Evolutionary conservation across 2,329 filamentous ascomycete species (phyloP).

Genomic region (Emericellopsis cladophorae): DNA sequence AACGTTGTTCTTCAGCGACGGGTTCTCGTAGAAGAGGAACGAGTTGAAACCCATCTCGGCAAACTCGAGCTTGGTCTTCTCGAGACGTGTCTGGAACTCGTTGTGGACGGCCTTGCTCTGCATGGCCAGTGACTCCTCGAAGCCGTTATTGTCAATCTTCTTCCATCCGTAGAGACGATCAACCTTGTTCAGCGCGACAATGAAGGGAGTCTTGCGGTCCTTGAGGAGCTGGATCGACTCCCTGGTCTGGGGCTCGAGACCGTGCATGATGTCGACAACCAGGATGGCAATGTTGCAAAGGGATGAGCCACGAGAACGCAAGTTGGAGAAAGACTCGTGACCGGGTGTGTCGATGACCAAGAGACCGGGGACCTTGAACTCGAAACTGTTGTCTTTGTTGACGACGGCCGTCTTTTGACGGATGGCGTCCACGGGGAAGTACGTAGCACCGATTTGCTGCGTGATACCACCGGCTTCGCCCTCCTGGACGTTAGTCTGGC

Average conservation of each 20-base stretch:
- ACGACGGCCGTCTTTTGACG: constrained; percentile 86
- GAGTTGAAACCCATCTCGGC: constrained; percentile 96
- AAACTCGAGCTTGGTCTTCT: constrained; percentile 87
- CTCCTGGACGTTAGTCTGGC: constrained; percentile 97
- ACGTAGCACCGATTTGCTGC: constrained; percentile 98
- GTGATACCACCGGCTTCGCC: constrained; percentile 99
- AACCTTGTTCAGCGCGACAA: constrained; percentile 98
- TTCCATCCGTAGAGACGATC: constrained; percentile 99
- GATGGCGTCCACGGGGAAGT: constrained; percentile 93
- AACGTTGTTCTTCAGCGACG: constrained; percentile 86
- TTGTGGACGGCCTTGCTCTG: constrained; percentile 90
- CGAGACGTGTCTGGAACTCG: constrained; percentile 83
- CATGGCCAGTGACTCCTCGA: constrained; percentile 78
- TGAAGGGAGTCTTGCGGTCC: constrained; percentile 92
- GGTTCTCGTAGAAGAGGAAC: constrained; percentile 95
- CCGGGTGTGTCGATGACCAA: constrained; percentile 96
- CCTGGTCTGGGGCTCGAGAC: constrained; percentile 89
- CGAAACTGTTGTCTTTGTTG: constrained; percentile 79
- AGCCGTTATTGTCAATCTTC: constrained; percentile 96
- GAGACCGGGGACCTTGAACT: constrained; percentile 95
- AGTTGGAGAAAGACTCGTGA: constrained; percentile 99
- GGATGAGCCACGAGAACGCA: constrained; percentile 91
- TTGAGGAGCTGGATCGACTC: constrained; percentile 93
- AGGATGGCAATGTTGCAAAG: constrained; percentile 99
- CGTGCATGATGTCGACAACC: constrained; percentile 99